Percentiles rank a stretch among this genome's conserved stretches.
These are phyloP conservation scores for Pouteria glomerata DNA, from an alignment of 148 eudicot species.

Conservation along the genomic window DNA sequence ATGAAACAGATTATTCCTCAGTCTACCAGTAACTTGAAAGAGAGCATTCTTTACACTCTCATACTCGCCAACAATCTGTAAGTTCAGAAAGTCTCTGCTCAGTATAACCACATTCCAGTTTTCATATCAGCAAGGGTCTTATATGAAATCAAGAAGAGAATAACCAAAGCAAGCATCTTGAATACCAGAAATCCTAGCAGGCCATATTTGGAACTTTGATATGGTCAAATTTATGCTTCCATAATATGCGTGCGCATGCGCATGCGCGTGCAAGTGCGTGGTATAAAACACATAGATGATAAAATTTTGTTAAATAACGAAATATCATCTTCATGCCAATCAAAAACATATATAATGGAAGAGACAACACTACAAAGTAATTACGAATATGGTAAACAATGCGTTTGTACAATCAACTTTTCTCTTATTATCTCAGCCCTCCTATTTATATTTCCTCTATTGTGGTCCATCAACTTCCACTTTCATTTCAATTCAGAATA, in stretches of 20 bases:
- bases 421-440: no score
- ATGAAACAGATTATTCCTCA: conserved; percentile 33
- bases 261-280: no score
- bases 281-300: no score
- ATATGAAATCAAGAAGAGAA: not conserved
- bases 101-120: not conserved
- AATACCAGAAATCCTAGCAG: not conserved
- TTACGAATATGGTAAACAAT: no score
- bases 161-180: not conserved
- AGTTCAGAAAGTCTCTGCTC: conserved; percentile 3
- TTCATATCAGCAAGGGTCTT: not conserved
- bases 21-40: conserved; percentile 38
- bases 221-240: not conserved
- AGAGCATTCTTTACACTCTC: conserved; percentile 45
- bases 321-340: not conserved
- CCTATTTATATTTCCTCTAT: no score
- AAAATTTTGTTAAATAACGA: not conserved
- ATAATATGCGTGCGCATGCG: no score
- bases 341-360: not conserved
- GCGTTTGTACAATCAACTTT: not conserved
- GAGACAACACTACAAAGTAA: not conserved
- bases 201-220: not conserved
- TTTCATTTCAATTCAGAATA: no score
- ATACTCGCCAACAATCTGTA: conserved; percentile 52
- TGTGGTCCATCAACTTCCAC: no score